These are phyloP conservation scores for Aspergillus bombycis DNA, from an alignment of 2,329 filamentous ascomycete species.

Conservation along the genomic window DNA sequence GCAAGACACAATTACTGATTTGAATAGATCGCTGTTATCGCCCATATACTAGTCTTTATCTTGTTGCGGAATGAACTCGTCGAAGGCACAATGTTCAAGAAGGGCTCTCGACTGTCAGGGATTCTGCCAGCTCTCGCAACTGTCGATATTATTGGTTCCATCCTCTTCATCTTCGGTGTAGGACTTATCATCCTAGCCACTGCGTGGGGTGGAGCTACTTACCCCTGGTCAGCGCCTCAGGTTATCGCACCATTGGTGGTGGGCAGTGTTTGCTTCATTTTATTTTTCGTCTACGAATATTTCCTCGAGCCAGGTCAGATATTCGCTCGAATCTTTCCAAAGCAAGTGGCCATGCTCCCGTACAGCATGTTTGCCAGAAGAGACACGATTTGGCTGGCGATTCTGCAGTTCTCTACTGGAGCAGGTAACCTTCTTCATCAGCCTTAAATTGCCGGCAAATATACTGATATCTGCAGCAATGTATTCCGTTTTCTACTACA, in stretches of 20 bases:
- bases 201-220: constrained; percentile 60
- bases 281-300: constrained; percentile 58
- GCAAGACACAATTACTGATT: constrained; percentile 30
- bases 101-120: constrained; percentile 33
- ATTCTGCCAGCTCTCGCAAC: constrained; percentile 56
- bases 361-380: constrained; percentile 60
- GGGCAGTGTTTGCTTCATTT: constrained; percentile 46
- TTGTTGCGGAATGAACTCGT: constrained; percentile 63
- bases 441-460: constrained; percentile 39
- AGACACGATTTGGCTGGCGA: constrained; percentile 65
- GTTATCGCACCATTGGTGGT: constrained; percentile 55
- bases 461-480: constrained; percentile 28
- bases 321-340: constrained; percentile 54
- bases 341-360: constrained; percentile 66
- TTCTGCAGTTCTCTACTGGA: constrained; percentile 64
- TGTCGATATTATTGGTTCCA: constrained; percentile 59
- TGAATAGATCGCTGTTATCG: constrained; percentile 49
- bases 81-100: constrained; percentile 50
- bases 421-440: constrained; percentile 39
- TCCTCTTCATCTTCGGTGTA: constrained; percentile 60
- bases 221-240: constrained; percentile 54
- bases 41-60: constrained; percentile 58
- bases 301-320: constrained; percentile 55
- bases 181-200: constrained; percentile 59
- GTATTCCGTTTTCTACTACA: constrained; percentile 67